Conservation (phyloP, 1,284 basidiomycete species). For the Trichosporon asahii region DNA sequence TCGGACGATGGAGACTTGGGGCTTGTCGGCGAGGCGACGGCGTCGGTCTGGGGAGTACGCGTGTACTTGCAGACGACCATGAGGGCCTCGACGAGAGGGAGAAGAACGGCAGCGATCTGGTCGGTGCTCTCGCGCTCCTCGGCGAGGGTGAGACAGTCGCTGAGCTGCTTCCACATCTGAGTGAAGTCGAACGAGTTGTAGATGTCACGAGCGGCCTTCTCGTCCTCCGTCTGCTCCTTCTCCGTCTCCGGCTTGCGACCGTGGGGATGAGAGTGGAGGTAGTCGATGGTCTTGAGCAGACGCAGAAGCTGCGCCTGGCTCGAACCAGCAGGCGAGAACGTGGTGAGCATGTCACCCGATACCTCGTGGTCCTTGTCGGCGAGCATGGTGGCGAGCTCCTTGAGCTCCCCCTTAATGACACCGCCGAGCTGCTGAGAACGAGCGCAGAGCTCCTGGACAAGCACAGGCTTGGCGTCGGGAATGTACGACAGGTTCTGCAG, state of each 20-base stretch:
- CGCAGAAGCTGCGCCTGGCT: conserved; percentile 88
- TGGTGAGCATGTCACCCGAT: conserved; percentile 60
- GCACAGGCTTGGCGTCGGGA: conserved; percentile 77
- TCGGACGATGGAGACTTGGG: conserved; percentile 52
- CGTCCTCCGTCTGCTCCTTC: conserved; percentile 56
- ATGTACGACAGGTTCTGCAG: conserved; percentile 86
- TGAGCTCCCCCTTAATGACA: conserved; percentile 68
- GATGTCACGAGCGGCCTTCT: conserved; percentile 69
- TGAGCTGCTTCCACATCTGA: conserved; percentile 76
- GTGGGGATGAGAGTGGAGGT: conserved; percentile 66
- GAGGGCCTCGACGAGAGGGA: conserved; percentile 87
- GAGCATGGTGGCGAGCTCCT: conserved; percentile 66
- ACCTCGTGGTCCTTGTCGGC: conserved; percentile 60
- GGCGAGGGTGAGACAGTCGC: conserved; percentile 76
- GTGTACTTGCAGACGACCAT: conserved; percentile 97
- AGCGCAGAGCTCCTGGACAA: conserved; percentile 76
- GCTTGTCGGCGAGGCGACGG: conserved; percentile 54
- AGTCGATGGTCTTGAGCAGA: conserved; percentile 91
- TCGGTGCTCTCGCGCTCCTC: conserved; percentile 75
- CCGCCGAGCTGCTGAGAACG: conserved; percentile 84
- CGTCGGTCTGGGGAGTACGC: conserved; percentile 4
- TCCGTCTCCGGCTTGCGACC: conserved; percentile 50
- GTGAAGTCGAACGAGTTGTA: conserved; percentile 85
- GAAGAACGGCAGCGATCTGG: conserved; percentile 81
- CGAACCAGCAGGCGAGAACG: conserved; percentile 87